Percentiles rank a stretch among this genome's conserved stretches.
Conservation (phyloP, 495 filamentous ascomycete species). For the Lophiotrema nucula region DNA sequence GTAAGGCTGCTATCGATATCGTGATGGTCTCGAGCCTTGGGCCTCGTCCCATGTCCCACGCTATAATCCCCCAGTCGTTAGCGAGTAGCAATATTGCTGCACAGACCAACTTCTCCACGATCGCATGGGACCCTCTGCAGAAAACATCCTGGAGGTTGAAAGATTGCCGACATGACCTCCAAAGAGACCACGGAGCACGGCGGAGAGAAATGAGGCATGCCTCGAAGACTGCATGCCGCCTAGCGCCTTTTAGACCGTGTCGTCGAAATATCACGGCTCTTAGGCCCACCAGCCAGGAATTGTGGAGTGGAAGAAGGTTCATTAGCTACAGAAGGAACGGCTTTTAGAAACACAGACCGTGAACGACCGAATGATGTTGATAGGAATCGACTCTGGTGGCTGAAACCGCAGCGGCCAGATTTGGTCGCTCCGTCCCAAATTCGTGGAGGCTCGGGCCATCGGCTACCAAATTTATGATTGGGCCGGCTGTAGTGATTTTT, state of each 20-base stretch:
- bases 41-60: constrained; percentile 1
- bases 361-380: not conserved
- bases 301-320: not conserved
- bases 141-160: not conserved
- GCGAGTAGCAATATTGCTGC: not conserved
- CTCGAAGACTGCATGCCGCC: not conserved
- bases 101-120: constrained; percentile 24
- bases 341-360: not conserved
- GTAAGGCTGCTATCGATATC: constrained; percentile 13
- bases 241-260: not conserved
- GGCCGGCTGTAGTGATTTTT: constrained; percentile 18
- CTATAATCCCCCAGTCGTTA: not conserved
- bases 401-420: constrained; percentile 16
- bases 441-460: not conserved
- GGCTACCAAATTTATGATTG: constrained; percentile 22
- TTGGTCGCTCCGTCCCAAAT: not conserved
- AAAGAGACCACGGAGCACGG: not conserved
- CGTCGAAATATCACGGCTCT: not conserved
- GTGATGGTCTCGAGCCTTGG: not conserved
- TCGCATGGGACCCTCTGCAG: not conserved
- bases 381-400: constrained; percentile 3
- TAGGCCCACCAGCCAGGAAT: too few species aligned
- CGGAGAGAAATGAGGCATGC: not conserved
- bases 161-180: not conserved
- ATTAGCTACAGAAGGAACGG: not conserved